Base-by-base conservation (phyloP, 768 basidiomycete species). In the Scleroderma citrinum region DNA sequence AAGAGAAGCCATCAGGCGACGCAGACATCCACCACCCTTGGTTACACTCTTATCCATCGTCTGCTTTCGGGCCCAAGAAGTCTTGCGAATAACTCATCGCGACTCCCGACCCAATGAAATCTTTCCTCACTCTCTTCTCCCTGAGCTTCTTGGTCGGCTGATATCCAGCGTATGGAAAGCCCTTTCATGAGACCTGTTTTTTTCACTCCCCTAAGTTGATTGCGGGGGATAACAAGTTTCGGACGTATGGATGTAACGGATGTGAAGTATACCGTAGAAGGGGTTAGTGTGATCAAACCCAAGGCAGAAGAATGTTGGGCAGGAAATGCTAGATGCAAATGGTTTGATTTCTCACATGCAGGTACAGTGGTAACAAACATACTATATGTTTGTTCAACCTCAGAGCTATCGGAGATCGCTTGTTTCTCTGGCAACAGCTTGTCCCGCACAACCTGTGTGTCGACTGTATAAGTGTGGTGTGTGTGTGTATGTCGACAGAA, bases 71-170 rank as follows among this genome's bases (percentile, higher is more conserved):
- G 63, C 14, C 79, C 79, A 16, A 85, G 71, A 12, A 87, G 71
- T 50, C 82, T 65, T 38, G 80, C 80, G 61, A 87, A 85, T 16
- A 86, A 60, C 41, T 85, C 83, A 61, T 86, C 82, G 5, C 83
- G 76, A 21, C 67, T 71, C 29, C 76, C 77, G 34, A 85, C 72
- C 78, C 81, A 83, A 16, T 66, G 52, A 57, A 86, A 83, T 55
- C 65, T 77, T 45, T 79, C 81, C 47, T 78, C 76, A 46, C 65
- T 71, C 49, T 71, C 71, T 29, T 60, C 62, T 14, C 57, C 61
- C n/a, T 55, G 50, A 12, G 60, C 69, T 14, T 68, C 65, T 6
- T 51, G 24, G 7, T 47, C 48, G 21, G 57, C 55, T 5, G 67
- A 59, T 34, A 46, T 51, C 75, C 77, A 82, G 39, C 63, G 62